Evolutionary conservation across 495 filamentous ascomycete genomes (phyloP), one percentile per base, ranked within the genome.

Genomic region (Talaromyces borbonicus): DNA sequence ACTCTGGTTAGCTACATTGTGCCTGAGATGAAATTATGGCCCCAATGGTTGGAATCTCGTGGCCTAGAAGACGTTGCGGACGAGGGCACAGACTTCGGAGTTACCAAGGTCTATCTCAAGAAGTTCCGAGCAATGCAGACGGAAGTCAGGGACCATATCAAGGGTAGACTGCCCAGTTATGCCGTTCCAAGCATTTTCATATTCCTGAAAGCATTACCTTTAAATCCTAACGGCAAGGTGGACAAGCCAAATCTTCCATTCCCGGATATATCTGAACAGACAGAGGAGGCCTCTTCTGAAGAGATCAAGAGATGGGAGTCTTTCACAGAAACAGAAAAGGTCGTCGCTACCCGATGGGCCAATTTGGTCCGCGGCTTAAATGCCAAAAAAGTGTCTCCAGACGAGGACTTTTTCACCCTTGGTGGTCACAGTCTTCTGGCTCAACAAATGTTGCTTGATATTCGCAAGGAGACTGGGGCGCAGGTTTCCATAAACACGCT

Each of bases 211-310:
- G 81, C 81, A 31, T 75, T 96, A 43, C 90, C 90, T 0, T 69
- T 97, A 22, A 96, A 95, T 63, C 90, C 90, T 11, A 96, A 96
- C 52, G 90, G 89, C 49, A 97, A 95, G 68, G 80, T 94, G 36
- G 92, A 98, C 58, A 87, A 83, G 63, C 87, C 87, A 5, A 83
- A 81, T 1, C 72, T 98, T 32, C 92, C 92, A 0, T 96, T 94
- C 77, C 92, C 92, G 0, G 85, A 90, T 59, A 80, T 79, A 8
- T 74, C 74, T 3, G 79, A 87, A 49, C 60, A 77, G 8, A 56
- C 63, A 6, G 69, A 73, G 18, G 74, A 65, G 4, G 61, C 66
- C 4, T 49, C 59, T 4, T 16, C 16, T 33, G 43, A 46, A 24
- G 43, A 46, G 14, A n/a, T 46, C 11, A 67, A 36, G 40, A 15